Evolutionary conservation across 345 rosid species (phyloP).

Genomic region (Pistacia vera): DNA sequence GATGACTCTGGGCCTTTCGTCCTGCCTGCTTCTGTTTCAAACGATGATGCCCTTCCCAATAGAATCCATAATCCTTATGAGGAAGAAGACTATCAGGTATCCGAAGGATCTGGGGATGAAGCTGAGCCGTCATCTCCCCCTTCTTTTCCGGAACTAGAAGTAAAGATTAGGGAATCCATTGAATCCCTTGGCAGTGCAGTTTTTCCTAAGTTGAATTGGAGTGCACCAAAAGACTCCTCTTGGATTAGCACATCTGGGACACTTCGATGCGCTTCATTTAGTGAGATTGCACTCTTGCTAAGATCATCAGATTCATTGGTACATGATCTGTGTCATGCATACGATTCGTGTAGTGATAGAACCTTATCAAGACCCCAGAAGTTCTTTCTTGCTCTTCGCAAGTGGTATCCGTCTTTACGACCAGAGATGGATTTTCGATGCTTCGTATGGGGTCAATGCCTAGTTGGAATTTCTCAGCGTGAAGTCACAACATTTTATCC

Average conservation of each 20-base stretch:
- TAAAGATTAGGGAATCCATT: slow-evolving; percentile 63
- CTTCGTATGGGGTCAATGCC: slow-evolving; percentile 49
- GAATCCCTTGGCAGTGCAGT: slow-evolving; percentile 65
- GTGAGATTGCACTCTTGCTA: slow-evolving; percentile 67
- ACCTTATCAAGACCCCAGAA: slow-evolving; percentile 50
- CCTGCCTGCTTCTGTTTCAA: slow-evolving; percentile 64
- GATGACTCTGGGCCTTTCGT: slow-evolving; percentile 78
- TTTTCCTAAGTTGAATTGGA: slow-evolving; percentile 90
- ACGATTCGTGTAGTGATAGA: slow-evolving; percentile 66
- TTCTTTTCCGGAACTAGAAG: slow-evolving; percentile 73
- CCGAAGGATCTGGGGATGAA: slow-evolving; percentile 73
- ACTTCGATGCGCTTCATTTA: slow-evolving; percentile 67
- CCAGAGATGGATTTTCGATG: slow-evolving; percentile 90
- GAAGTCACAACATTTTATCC: slow-evolving; percentile 84
- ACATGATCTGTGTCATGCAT: slow-evolving; percentile 79
- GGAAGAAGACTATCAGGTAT: slow-evolving; percentile 63
- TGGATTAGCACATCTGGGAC: slow-evolving; percentile 80
- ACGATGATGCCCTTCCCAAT: slow-evolving; percentile 77
- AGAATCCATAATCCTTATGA: slow-evolving; percentile 66
- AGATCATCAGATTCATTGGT: slow-evolving; percentile 72
- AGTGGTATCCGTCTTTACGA: slow-evolving; percentile 65
- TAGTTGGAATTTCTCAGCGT: slow-evolving; percentile 74
- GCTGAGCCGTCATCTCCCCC: slow-evolving; percentile 48
- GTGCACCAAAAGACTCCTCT: slow-evolving; percentile 88
- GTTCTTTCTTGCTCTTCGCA: slow-evolving; percentile 79